phyloP scores from a whole-genome alignment of 345 rosid genomes.

The Erucastrum elatum region DNA sequence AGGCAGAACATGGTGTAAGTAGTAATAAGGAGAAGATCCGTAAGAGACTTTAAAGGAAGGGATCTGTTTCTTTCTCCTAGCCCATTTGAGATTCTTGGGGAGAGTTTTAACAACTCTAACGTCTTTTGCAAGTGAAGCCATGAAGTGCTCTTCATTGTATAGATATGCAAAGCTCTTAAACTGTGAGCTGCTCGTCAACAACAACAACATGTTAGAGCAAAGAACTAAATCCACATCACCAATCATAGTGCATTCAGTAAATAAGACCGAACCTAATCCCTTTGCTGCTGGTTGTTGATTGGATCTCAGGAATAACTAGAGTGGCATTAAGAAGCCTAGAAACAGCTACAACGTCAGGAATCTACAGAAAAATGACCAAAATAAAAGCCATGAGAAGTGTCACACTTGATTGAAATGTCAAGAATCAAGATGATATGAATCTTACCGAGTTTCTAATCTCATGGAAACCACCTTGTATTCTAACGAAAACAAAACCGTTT shows the following conservation, averaged over 20 bases:
- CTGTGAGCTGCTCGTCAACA: slow-evolving; percentile 58
- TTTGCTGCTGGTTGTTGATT: slow-evolving; percentile 96
- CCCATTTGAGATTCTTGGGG: slow-evolving; percentile 85
- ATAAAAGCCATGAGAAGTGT: slow-evolving; percentile 10
- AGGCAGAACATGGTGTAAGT: slow-evolving; percentile 84
- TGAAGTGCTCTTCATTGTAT: slow-evolving; percentile 84
- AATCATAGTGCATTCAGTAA: neutral
- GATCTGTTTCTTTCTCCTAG: slow-evolving; percentile 81
- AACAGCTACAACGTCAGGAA: slow-evolving; percentile 78
- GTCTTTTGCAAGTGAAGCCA: slow-evolving; percentile 72
- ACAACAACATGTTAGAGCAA: slow-evolving; percentile 16
- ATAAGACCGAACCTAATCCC: slow-evolving; percentile 71
- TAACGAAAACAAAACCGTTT: slow-evolving; percentile 80
- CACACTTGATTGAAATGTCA: slow-evolving; percentile 3
- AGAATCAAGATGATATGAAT: neutral
- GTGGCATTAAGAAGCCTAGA: slow-evolving; percentile 92
- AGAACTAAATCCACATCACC: neutral
- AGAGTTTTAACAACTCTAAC: slow-evolving; percentile 82
- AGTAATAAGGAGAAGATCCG: slow-evolving; percentile 82
- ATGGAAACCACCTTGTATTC: slow-evolving; percentile 98
- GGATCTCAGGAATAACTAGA: slow-evolving; percentile 91
- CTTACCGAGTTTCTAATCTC: slow-evolving; percentile 94
- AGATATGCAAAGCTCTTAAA: slow-evolving; percentile 98
- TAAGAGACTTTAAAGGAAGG: slow-evolving; percentile 82
- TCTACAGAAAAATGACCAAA: slow-evolving; percentile 42